Percentiles rank a stretch among this genome's conserved stretches.
Evolutionary conservation across 164 flowering plant genomes (phyloP).

Genomic region (Santalum album): DNA sequence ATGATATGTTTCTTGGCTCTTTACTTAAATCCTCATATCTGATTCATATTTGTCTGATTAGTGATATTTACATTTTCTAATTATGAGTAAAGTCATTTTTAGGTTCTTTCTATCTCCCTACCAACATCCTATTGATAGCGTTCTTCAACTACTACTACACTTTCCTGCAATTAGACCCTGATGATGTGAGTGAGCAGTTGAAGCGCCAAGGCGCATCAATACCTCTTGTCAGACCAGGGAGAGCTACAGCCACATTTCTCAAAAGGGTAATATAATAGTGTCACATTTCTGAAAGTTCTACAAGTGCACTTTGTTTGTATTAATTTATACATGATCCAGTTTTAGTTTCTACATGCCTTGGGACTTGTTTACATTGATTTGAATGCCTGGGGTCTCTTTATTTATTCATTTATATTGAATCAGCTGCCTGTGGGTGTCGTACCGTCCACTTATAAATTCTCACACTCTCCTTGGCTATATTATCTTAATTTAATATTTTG

Average conservation of each 20-base stretch:
- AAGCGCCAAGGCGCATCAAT: constrained; percentile 99
- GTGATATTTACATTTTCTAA: too few relatives aligned
- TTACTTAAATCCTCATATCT: too few relatives aligned
- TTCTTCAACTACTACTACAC: constrained; percentile 99
- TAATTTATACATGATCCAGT: neutral
- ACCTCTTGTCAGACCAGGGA: constrained; percentile 96
- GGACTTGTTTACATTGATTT: too few relatives aligned
- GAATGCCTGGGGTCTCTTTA: too few relatives aligned
- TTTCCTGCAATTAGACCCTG: constrained; percentile 96
- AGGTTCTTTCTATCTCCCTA: constrained; percentile 91
- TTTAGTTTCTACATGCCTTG: too few relatives aligned
- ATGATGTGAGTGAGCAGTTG: constrained; percentile 95
- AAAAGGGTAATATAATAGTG: constrained; percentile 86
- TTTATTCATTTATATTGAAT: too few relatives aligned
- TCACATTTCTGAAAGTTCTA: neutral
- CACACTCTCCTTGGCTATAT: too few relatives aligned
- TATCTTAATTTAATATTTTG: too few relatives aligned
- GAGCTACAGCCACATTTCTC: constrained; percentile 81
- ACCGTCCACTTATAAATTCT: too few relatives aligned
- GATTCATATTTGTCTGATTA: too few relatives aligned
- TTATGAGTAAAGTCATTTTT: constrained; percentile 18
- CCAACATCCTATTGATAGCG: constrained; percentile 82
- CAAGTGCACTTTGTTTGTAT: neutral
- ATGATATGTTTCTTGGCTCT: too few relatives aligned
- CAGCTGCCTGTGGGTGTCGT: too few relatives aligned